Evolutionary conservation across 2,329 filamentous ascomycete species (phyloP).

Genomic region (Hymenotorrendiella dingleyae): DNA sequence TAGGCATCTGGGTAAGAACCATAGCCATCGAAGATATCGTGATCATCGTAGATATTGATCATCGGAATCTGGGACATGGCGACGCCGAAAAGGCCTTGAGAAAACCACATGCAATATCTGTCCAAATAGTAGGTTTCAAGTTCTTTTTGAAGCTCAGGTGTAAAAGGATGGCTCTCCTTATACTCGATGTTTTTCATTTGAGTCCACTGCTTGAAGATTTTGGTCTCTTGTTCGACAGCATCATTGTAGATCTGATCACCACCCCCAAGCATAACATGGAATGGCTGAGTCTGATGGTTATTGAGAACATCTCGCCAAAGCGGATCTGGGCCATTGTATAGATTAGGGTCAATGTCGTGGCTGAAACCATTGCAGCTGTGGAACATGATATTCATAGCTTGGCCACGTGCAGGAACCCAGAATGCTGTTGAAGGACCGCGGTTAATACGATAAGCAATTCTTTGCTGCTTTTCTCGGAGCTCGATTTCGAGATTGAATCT

Average conservation of each 20-base stretch:
- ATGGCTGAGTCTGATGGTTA: conserved; percentile 81
- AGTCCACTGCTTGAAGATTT: conserved; percentile 78
- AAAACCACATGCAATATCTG: conserved; percentile 92
- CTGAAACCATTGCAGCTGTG: conserved; percentile 97
- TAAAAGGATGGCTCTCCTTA: conserved; percentile 76
- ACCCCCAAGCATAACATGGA: conserved; percentile 97
- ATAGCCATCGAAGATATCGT: conserved; percentile 86
- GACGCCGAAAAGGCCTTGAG: conserved; percentile 87
- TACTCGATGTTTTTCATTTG: conserved; percentile 70
- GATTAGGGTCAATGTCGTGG: conserved; percentile 66
- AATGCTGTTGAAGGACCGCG: conserved; percentile 82
- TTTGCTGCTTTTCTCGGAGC: conserved; percentile 67
- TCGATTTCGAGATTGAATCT: conserved; percentile 94
- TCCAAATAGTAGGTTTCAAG: conserved; percentile 84
- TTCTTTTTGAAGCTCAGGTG: conserved; percentile 76
- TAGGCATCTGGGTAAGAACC: conserved; percentile 90
- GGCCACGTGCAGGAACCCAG: conserved; percentile 80
- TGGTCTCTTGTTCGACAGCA: conserved; percentile 67
- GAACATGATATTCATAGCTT: conserved; percentile 99
- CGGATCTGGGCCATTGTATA: conserved; percentile 87
- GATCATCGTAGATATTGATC: conserved; percentile 97
- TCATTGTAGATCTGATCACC: conserved; percentile 98
- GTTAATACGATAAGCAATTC: conserved; percentile 94
- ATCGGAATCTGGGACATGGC: conserved; percentile 93
- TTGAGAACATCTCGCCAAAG: conserved; percentile 96